phyloP scores from a whole-genome alignment of 2,329 filamentous ascomycete species.

The Hypocrella siamensis region DNA sequence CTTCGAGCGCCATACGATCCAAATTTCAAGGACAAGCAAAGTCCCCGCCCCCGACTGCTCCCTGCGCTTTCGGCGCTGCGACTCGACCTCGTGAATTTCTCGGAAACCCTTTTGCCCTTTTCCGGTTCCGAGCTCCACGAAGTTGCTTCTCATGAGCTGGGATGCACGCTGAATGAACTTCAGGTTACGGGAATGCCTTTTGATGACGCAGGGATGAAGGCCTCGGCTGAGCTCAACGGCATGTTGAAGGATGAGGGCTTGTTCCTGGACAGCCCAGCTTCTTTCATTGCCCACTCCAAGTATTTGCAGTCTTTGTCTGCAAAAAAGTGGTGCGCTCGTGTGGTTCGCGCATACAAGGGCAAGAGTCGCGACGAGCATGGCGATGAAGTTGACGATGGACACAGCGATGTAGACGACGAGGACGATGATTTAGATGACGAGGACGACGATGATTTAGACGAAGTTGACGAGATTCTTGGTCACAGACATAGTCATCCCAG shows the following conservation, averaged over 20 bases:
- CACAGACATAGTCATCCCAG: constrained; percentile 12
- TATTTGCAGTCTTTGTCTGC: constrained; percentile 23
- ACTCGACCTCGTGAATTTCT: constrained; percentile 40
- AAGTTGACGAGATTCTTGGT: constrained; percentile 12
- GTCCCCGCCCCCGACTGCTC: constrained; percentile 25
- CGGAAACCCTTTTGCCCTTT: constrained; percentile 26
- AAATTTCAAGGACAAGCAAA: constrained; percentile 15
- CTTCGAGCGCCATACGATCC: constrained; percentile 35
- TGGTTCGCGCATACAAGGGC: constrained; percentile 28
- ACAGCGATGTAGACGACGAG: constrained; percentile 11
- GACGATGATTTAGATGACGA: constrained; percentile 12
- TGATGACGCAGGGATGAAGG: constrained; percentile 31
- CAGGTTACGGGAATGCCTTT: constrained; percentile 34
- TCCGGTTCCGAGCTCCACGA: constrained; percentile 33
- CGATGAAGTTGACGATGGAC: constrained; percentile 9
- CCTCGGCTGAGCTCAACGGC: constrained; percentile 30
- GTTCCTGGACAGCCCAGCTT: constrained; percentile 27
- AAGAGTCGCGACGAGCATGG: no score
- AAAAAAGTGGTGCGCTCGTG: constrained; percentile 22
- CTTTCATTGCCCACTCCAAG: constrained; percentile 25
- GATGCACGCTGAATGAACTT: constrained; percentile 35
- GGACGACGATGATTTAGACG: constrained; percentile 11
- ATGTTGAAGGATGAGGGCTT: constrained; percentile 38
- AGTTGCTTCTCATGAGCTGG: constrained; percentile 36
- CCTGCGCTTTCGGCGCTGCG: constrained; percentile 30